Evolutionary conservation across 192 early-diverging fungal species (phyloP).

Genomic region (Lobosporangium transversale): DNA sequence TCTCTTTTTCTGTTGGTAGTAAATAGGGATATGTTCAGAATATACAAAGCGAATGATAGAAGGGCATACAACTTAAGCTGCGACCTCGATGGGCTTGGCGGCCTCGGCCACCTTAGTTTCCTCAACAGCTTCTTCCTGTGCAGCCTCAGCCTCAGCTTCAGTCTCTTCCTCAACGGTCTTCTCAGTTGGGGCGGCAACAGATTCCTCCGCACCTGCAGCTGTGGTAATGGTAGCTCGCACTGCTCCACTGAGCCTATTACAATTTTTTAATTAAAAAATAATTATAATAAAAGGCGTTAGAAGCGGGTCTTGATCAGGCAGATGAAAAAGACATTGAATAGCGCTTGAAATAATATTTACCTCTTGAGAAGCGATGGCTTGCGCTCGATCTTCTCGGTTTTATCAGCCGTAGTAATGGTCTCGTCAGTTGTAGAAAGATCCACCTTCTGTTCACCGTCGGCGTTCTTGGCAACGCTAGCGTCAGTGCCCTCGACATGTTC

Average conservation of each 20-base stretch:
- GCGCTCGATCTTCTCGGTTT: slow-evolving; percentile 33
- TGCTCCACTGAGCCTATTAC: slow-evolving; percentile 34
- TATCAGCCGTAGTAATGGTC: slow-evolving; percentile 32
- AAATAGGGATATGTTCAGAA: no score
- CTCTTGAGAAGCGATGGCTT: slow-evolving; percentile 47
- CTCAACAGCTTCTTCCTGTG: neutral
- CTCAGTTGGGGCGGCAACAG: neutral
- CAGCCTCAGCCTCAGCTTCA: neutral
- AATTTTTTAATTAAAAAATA: no score
- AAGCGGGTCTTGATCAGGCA: no score
- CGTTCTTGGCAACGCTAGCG: slow-evolving; percentile 33
- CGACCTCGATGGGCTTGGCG: neutral
- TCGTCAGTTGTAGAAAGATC: slow-evolving; percentile 47
- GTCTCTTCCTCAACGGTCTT: slow-evolving; percentile 11
- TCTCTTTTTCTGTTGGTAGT: neutral
- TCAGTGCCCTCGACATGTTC: slow-evolving; percentile 43
- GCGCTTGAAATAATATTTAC: slow-evolving; percentile 1
- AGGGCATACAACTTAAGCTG: no score
- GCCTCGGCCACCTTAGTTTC: slow-evolving; percentile 21
- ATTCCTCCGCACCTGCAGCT: neutral
- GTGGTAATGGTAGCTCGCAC: slow-evolving; percentile 20
- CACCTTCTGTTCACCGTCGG: slow-evolving; percentile 30
- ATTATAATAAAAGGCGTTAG: no score
- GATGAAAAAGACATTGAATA: no score
- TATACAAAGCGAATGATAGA: no score